A percentile compares a stretch with the other conserved stretches of the same genome.
Conservation (phyloP, 495 filamentous ascomycete species). For the Darksidea phi region DNA sequence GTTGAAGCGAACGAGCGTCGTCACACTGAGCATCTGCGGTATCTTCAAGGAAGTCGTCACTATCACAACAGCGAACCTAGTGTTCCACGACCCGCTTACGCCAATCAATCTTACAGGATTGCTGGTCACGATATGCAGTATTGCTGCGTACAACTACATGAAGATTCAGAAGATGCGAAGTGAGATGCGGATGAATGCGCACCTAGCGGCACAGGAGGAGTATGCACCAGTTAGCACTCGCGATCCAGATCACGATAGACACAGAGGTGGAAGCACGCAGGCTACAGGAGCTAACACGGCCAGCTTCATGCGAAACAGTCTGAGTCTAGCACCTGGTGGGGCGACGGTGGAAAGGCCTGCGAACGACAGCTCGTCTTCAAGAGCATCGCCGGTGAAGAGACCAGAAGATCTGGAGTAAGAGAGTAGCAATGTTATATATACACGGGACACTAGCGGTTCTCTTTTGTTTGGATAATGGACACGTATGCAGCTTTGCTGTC, state of each 20-base stretch:
- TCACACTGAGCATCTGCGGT: slow-evolving; percentile 92
- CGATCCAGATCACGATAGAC: slow-evolving; percentile 37
- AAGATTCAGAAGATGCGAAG: slow-evolving; percentile 86
- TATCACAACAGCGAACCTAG: slow-evolving; percentile 80
- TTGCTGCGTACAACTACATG: slow-evolving; percentile 89
- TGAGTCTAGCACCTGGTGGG: slow-evolving; percentile 27
- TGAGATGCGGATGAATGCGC: slow-evolving; percentile 52
- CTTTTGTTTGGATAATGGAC: too few relatives aligned
- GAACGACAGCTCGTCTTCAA: slow-evolving; percentile 25
- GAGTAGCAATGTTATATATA: too few relatives aligned
- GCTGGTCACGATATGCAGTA: slow-evolving; percentile 81
- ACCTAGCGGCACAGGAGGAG: slow-evolving; percentile 33
- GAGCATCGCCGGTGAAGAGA: slow-evolving; percentile 36
- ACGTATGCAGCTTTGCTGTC: too few relatives aligned
- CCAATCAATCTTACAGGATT: slow-evolving; percentile 85
- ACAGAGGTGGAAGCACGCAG: slow-evolving; percentile 1
- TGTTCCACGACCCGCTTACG: slow-evolving; percentile 88
- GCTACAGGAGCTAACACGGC: slow-evolving; percentile 19
- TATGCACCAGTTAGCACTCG: slow-evolving; percentile 35
- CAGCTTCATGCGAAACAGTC: slow-evolving; percentile 33
- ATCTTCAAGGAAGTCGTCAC: slow-evolving; percentile 99
- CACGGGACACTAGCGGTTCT: too few relatives aligned
- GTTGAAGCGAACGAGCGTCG: slow-evolving; percentile 90
- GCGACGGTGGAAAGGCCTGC: slow-evolving; percentile 8
- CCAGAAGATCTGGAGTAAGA: slow-evolving; percentile 38